Conservation (phyloP, 176 grass and related monocot species). For the Poa pratensis region DNA sequence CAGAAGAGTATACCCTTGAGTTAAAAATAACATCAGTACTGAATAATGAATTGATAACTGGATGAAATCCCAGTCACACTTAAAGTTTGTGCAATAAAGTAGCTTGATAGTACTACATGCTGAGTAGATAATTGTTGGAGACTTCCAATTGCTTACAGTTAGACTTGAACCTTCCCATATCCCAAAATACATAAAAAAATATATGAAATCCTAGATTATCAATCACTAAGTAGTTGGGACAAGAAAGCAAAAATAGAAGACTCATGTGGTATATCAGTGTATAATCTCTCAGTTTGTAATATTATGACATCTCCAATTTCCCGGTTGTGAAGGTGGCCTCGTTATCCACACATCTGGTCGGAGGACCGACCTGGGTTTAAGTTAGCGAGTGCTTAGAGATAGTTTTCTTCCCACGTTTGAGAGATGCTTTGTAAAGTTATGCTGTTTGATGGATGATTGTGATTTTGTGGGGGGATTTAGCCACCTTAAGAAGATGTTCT, state of each 20-base stretch:
- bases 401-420: slow-evolving; percentile 5
- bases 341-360: too few species aligned
- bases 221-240: neutral
- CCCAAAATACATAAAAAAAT: neutral
- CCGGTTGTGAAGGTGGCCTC: neutral
- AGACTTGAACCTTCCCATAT: slow-evolving; percentile 1
- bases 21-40: neutral
- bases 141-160: neutral
- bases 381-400: slow-evolving; percentile 1
- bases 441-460: neutral
- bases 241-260: neutral
- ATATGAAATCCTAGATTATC: slow-evolving; percentile 2
- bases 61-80: neutral
- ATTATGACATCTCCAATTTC: slow-evolving; percentile 14
- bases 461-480: neutral
- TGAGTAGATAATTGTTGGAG: neutral
- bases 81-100: slow-evolving; percentile 16
- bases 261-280: neutral
- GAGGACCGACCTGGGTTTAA: neutral
- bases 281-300: neutral
- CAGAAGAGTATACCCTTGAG: neutral
- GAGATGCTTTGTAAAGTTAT: neutral
- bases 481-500: neutral
- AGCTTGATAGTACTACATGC: neutral
- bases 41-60: slow-evolving; percentile 11